Percentiles rank a stretch among this genome's conserved stretches.
These are phyloP conservation scores for Claviceps capensis DNA, from an alignment of 2,329 filamentous ascomycete genomes.

Conservation along the genomic window DNA sequence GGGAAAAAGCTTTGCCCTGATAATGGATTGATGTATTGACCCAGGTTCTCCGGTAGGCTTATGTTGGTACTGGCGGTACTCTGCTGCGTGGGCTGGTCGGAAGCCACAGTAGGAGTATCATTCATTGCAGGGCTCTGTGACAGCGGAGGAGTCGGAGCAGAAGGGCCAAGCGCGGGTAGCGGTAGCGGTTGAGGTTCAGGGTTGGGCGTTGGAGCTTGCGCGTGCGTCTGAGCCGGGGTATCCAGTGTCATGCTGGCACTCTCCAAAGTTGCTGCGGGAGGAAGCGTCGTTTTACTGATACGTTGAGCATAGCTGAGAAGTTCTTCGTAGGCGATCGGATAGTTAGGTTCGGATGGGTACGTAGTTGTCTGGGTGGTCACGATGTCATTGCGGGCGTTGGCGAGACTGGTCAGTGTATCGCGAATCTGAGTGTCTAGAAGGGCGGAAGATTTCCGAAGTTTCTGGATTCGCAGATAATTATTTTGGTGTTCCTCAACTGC, in stretches of 20 bases:
- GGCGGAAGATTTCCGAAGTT: slow-evolving; percentile 52
- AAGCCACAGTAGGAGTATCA: slow-evolving; percentile 15
- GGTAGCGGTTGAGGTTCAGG: slow-evolving; percentile 17
- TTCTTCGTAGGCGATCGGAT: slow-evolving; percentile 54
- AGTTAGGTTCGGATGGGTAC: slow-evolving; percentile 36
- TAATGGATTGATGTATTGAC: slow-evolving; percentile 39
- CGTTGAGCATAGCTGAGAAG: slow-evolving; percentile 65
- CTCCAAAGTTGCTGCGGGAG: slow-evolving; percentile 42
- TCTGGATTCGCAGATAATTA: slow-evolving; percentile 54
- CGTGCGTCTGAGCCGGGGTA: slow-evolving; percentile 11
- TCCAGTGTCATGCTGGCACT: slow-evolving; percentile 18
- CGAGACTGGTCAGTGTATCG: slow-evolving; percentile 54
- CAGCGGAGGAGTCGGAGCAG: slow-evolving; percentile 19
- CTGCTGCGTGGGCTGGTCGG: slow-evolving; percentile 21
- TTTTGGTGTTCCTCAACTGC: slow-evolving; percentile 61
- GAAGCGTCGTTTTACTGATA: slow-evolving; percentile 68
- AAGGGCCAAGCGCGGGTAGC: slow-evolving; percentile 18
- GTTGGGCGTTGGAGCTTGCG: slow-evolving; percentile 9
- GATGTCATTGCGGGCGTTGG: slow-evolving; percentile 60
- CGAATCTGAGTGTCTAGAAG: slow-evolving; percentile 60
- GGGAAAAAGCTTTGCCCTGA: slow-evolving; percentile 53
- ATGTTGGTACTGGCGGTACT: slow-evolving; percentile 21
- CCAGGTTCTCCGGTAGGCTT: slow-evolving; percentile 34
- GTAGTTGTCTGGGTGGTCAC: slow-evolving; percentile 45
- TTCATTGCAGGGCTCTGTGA: slow-evolving; percentile 22